Evolutionary conservation across 2,329 filamentous ascomycete species (phyloP).

Genomic region (Alternaria consortialis): DNA sequence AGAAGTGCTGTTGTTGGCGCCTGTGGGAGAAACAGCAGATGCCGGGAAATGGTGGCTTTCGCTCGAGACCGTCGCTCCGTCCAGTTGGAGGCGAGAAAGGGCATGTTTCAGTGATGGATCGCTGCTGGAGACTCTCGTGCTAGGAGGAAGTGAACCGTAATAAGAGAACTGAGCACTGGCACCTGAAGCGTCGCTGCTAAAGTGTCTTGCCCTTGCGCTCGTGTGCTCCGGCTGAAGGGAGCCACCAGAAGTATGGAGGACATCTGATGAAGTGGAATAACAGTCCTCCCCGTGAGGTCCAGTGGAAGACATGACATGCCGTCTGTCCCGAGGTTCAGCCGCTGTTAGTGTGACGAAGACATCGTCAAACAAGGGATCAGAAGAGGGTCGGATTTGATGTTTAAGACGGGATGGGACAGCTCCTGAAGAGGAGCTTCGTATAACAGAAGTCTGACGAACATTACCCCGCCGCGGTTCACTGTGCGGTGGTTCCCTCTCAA

Average conservation of each 20-base stretch:
- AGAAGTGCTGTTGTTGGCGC: not conserved
- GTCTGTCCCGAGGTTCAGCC: not conserved
- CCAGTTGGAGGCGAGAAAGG: constrained; percentile 30
- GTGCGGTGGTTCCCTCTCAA: constrained; percentile 11
- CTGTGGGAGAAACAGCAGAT: not conserved
- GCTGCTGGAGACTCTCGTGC: constrained; percentile 36
- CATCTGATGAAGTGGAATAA: not conserved
- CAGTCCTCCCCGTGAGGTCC: not conserved
- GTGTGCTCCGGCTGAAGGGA: not conserved
- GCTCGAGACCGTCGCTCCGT: constrained; percentile 28
- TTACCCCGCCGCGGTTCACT: constrained; percentile 35
- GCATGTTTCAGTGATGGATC: constrained; percentile 23
- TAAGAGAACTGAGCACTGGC: constrained; percentile 44
- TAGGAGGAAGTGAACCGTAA: constrained; percentile 40
- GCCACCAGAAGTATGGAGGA: not conserved
- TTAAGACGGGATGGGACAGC: constrained; percentile 24
- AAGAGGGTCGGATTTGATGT: constrained; percentile 1
- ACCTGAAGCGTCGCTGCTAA: constrained; percentile 39
- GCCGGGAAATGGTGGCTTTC: not conserved
- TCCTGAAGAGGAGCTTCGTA: constrained; percentile 38
- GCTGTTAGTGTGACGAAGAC: constrained; percentile 23
- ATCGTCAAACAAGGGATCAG: constrained; percentile 20
- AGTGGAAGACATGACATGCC: not conserved
- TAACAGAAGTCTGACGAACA: constrained; percentile 10
- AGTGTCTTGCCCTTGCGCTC: constrained; percentile 11